Evolutionary conservation across 176 grass and related monocot species (phyloP).

Genomic region (Ananas comosus): DNA sequence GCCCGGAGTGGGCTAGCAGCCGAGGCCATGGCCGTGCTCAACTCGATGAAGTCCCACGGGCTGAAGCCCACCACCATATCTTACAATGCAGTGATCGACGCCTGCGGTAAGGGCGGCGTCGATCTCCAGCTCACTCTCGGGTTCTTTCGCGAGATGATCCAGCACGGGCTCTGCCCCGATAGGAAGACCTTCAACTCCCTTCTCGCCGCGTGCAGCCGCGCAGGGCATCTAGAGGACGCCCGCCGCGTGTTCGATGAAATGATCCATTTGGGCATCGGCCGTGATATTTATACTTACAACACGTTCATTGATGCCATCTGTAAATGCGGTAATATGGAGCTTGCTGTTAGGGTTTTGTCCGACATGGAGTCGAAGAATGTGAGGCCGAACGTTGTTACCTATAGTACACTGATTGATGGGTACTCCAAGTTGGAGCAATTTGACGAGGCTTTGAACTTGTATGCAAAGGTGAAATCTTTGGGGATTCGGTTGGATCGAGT

Average conservation of each 20-base stretch:
- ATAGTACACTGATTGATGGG: slow-evolving; percentile 94
- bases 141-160: slow-evolving; percentile 88
- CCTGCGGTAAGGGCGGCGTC: slow-evolving; percentile 78
- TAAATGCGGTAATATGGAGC: slow-evolving; percentile 92
- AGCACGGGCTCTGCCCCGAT: slow-evolving; percentile 67
- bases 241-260: slow-evolving; percentile 84
- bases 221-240: slow-evolving; percentile 77
- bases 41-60: slow-evolving; percentile 52
- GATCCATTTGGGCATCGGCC: slow-evolving; percentile 76
- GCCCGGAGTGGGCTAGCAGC: slow-evolving; percentile 65
- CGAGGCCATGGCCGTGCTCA: slow-evolving; percentile 66
- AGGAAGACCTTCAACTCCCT: slow-evolving; percentile 97
- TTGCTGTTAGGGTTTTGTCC: slow-evolving; percentile 62
- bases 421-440: slow-evolving; percentile 93
- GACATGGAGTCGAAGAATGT: slow-evolving; percentile 68
- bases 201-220: slow-evolving; percentile 78
- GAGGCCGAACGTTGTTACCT: slow-evolving; percentile 87
- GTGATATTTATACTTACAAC: slow-evolving; percentile 98
- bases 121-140: slow-evolving; percentile 64
- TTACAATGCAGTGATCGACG: slow-evolving; percentile 90
- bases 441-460: slow-evolving; percentile 70
- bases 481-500: slow-evolving; percentile 66
- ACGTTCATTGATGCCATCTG: slow-evolving; percentile 95
- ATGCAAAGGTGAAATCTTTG: slow-evolving; percentile 77
- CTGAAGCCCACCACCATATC: slow-evolving; percentile 73